phyloP scores from a whole-genome alignment of 306 rosid species.

The Malus fusca region DNA sequence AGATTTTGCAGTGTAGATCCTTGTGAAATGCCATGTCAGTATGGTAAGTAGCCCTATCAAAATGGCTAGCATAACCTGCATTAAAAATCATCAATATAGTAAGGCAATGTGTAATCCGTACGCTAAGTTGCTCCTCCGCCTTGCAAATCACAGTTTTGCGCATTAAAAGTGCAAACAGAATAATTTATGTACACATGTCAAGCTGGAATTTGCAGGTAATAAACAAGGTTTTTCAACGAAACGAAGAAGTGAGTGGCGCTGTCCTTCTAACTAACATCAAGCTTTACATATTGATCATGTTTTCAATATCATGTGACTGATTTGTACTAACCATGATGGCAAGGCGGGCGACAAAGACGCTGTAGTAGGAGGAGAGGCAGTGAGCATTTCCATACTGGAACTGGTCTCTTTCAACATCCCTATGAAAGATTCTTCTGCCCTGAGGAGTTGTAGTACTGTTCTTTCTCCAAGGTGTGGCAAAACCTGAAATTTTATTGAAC shows the following conservation, averaged over 20 bases:
- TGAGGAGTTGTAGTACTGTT: slow-evolving; percentile 20
- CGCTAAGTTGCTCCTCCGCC: not conserved
- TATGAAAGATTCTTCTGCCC: slow-evolving; percentile 57
- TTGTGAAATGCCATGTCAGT: slow-evolving; percentile 96
- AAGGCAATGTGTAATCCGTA: not conserved
- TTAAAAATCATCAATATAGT: slow-evolving; percentile 2
- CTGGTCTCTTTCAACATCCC: slow-evolving; percentile 87
- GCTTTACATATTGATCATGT: not conserved
- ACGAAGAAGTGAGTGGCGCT: too few relatives aligned
- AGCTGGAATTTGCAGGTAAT: too few relatives aligned
- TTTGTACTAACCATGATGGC: slow-evolving; percentile 80
- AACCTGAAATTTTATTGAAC: slow-evolving; percentile 44
- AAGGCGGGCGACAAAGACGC: slow-evolving; percentile 90
- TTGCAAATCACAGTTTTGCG: not conserved
- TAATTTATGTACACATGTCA: not conserved
- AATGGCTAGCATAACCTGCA: slow-evolving; percentile 92
- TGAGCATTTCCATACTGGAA: slow-evolving; percentile 57
- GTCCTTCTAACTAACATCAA: not conserved
- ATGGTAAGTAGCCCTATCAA: slow-evolving; percentile 86
- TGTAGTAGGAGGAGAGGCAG: slow-evolving; percentile 89
- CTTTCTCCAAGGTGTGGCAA: slow-evolving; percentile 37
- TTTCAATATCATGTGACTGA: not conserved
- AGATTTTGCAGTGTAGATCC: slow-evolving; percentile 76
- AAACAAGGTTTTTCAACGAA: too few relatives aligned
- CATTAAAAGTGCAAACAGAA: not conserved